A percentile compares a stretch with the other conserved stretches of the same genome.
phyloP scores from a whole-genome alignment of 1,284 basidiomycete species.

The Moesziomyces parantarcticus region DNA sequence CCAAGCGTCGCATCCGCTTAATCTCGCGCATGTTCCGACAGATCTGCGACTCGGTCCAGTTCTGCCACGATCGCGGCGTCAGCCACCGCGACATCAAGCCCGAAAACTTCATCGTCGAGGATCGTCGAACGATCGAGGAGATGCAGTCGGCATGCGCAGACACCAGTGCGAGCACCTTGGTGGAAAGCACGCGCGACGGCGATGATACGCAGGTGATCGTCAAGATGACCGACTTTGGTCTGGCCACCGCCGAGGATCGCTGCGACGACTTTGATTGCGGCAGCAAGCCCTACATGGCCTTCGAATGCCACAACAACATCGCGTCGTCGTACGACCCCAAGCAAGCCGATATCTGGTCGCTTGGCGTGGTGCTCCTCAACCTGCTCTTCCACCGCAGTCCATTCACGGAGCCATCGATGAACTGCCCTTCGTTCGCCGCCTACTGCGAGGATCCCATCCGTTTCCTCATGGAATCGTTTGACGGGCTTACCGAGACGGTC shows the following conservation, averaged over 20 bases:
- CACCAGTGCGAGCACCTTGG: slow-evolving; percentile 68
- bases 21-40: slow-evolving; percentile 96
- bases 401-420: slow-evolving; percentile 89
- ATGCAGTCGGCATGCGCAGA: slow-evolving; percentile 72
- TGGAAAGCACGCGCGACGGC: slow-evolving; percentile 72
- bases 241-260: slow-evolving; percentile 87
- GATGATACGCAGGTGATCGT: slow-evolving; percentile 71
- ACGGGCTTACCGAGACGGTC: slow-evolving; percentile 87
- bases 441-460: slow-evolving; percentile 82
- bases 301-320: slow-evolving; percentile 96
- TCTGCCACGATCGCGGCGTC: slow-evolving; percentile 92
- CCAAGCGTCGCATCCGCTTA: slow-evolving; percentile 84
- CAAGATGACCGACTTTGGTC: slow-evolving; percentile 96
- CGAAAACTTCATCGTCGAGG: slow-evolving; percentile 70
- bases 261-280: slow-evolving; percentile 98
- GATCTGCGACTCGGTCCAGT: slow-evolving; percentile 97
- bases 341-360: slow-evolving; percentile 97
- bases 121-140: slow-evolving; percentile 46
- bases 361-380: slow-evolving; percentile 98
- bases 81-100: slow-evolving; percentile 99
- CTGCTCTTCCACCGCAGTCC: slow-evolving; percentile 99
- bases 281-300: slow-evolving; percentile 98
- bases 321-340: slow-evolving; percentile 90
- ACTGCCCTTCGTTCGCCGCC: slow-evolving; percentile 81
- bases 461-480: slow-evolving; percentile 90